phyloP scores from a whole-genome alignment of 1,139 yeast species.

The Taphrina wiesneri region DNA sequence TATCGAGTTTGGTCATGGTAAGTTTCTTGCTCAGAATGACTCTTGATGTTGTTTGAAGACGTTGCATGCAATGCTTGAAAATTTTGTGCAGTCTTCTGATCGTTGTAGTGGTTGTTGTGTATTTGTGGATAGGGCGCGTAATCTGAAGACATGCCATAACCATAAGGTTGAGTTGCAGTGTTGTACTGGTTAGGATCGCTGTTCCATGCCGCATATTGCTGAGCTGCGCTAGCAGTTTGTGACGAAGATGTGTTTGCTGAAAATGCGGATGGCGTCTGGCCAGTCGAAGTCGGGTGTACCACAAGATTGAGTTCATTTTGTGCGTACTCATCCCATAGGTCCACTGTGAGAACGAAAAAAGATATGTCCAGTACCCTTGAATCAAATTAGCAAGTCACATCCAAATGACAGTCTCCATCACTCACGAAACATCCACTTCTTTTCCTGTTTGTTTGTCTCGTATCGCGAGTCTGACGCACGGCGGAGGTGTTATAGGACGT shows the following conservation, averaged over 20 bases:
- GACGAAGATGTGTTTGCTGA: background rate
- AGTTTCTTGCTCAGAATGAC: background rate
- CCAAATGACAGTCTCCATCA: background rate
- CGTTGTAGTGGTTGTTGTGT: background rate
- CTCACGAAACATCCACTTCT: conserved; percentile 38
- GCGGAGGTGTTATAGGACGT: conserved; percentile 52
- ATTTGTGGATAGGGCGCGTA: background rate
- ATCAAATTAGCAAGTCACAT: background rate
- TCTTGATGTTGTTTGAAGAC: background rate
- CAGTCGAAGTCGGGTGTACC: conserved; percentile 36
- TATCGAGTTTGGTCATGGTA: background rate
- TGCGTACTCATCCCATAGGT: conserved; percentile 49
- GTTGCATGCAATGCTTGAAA: background rate
- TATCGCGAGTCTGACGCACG: conserved; percentile 48
- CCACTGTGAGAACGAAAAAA: conserved; percentile 46
- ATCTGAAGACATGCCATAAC: background rate
- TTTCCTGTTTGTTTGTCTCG: conserved; percentile 44
- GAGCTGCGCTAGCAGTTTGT: background rate
- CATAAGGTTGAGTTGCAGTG: background rate
- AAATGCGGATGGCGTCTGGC: background rate
- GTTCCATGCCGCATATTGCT: background rate
- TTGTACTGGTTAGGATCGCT: background rate
- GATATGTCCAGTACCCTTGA: conserved; percentile 44
- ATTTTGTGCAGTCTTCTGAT: background rate
- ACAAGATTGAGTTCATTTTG: conserved; percentile 44